phyloP scores from a whole-genome alignment of 2,329 filamentous ascomycete genomes.

The Ceratocystis harringtonii region DNA sequence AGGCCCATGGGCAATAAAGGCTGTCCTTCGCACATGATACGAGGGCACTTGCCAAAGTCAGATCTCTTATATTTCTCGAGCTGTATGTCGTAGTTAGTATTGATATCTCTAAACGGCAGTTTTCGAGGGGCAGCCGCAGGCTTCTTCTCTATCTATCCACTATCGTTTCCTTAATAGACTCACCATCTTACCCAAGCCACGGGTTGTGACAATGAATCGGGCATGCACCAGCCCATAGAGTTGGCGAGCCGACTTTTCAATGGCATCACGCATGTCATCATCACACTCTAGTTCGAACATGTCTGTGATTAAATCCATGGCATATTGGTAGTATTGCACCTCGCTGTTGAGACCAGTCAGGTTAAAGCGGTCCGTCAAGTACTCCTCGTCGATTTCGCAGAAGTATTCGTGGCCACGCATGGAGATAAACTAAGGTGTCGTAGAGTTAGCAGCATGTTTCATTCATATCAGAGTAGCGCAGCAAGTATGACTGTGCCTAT shows the following conservation, averaged over 20 bases:
- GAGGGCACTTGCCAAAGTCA: constrained; percentile 95
- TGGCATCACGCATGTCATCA: constrained; percentile 94
- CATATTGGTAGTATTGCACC: constrained; percentile 98
- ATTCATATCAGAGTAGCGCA: neutral
- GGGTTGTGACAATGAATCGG: constrained; percentile 88
- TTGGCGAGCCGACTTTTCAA: constrained; percentile 92
- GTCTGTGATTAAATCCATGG: constrained; percentile 89
- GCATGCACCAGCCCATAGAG: constrained; percentile 94
- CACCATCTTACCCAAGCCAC: constrained; percentile 94
- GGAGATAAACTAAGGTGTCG: constrained; percentile 66
- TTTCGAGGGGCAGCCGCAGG: neutral
- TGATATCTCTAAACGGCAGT: neutral
- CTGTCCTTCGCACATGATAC: constrained; percentile 87
- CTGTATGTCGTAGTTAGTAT: constrained; percentile 32
- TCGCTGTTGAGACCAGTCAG: constrained; percentile 92
- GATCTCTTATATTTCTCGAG: constrained; percentile 98
- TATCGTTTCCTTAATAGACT: constrained; percentile 18
- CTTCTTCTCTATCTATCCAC: neutral
- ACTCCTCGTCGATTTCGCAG: constrained; percentile 98
- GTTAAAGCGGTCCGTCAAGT: constrained; percentile 95
- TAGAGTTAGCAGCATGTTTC: neutral
- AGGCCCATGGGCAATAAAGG: constrained; percentile 90
- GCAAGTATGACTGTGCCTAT: neutral
- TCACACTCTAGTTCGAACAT: constrained; percentile 98
- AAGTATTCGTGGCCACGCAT: constrained; percentile 98